These are phyloP conservation scores for Cubamyces sp. DNA, from an alignment of 768 basidiomycete species.

Conservation along the genomic window DNA sequence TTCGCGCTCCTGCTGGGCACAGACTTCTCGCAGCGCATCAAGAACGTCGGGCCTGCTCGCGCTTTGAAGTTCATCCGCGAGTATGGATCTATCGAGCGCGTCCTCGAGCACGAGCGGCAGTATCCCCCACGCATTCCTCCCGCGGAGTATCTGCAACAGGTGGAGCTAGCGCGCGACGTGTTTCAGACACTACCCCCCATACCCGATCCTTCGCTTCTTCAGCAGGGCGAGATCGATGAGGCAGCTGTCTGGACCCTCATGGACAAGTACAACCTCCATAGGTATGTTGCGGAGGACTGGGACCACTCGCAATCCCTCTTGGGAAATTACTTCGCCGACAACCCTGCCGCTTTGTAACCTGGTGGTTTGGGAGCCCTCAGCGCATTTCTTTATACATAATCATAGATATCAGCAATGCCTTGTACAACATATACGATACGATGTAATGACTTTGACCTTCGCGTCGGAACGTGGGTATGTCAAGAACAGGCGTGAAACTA, in stretches of 20 bases:
- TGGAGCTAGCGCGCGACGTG: conserved; percentile 62
- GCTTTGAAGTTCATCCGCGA: conserved; percentile 77
- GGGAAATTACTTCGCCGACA: conserved; percentile 71
- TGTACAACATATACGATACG: not conserved
- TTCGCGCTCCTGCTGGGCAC: conserved; percentile 89
- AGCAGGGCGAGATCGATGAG: conserved; percentile 45
- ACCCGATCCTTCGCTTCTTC: conserved; percentile 46
- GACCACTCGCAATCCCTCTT: conserved; percentile 49
- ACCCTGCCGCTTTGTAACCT: conserved; percentile 42
- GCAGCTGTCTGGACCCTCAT: conserved; percentile 49
- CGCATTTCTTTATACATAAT: not conserved
- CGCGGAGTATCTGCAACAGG: conserved; percentile 64
- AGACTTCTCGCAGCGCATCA: conserved; percentile 87
- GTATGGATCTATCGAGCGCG: conserved; percentile 72
- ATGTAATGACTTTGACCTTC: too few species aligned
- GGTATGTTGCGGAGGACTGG: conserved; percentile 44
- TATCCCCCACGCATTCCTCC: conserved; percentile 53
- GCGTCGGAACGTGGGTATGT: not conserved
- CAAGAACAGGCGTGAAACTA: not conserved
- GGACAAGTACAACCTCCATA: conserved; percentile 53
- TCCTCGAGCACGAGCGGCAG: conserved; percentile 55
- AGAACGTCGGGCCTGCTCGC: conserved; percentile 75
- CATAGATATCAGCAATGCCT: not conserved
- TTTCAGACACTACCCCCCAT: conserved; percentile 70
- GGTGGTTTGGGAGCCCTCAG: not conserved